Evolutionary conservation across 2,329 filamentous ascomycete species (phyloP), one percentile per base, ranked within the genome.

Genomic region (Arthrobotrys megalospora): DNA sequence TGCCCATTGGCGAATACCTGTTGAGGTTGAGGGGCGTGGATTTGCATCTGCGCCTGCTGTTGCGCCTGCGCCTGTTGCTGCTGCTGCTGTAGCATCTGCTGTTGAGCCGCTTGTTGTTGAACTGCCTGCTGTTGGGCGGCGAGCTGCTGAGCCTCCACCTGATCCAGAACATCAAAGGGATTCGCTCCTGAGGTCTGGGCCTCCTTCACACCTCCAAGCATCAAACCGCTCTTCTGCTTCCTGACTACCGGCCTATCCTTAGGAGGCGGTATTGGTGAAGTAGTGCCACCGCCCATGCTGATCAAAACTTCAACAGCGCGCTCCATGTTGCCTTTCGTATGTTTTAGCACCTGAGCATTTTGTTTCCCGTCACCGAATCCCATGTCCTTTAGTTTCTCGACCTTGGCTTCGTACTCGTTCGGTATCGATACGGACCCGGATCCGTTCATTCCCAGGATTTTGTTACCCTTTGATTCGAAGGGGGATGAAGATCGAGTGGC

Each of bases 361-460:
- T 92, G 90, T 81, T 91, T 92, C 48, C 91, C 90, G 83, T 99
- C 94, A 3, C 86, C 87, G 82, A 99, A 99, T 0, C 96, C 96
- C 94, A 98, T 97, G 71, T 97, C 94, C 69, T 90, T 89, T 72
- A 99, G 85, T 65, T 90, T 90, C 2, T 87, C 87, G 83, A 98
- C 85, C 84, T 98, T 98, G 62, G 88, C 87, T 64, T 80, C 80
- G 53, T 81, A 82, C 41, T 81, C 78, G 6, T 69, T 67, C 1
- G 73, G 64, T 41, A 80, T 80, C n/a, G 80, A 78, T 6, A 80
- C 68, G 21, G 73, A 82, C n/a, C 79, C 80, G 6, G 70, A 68
- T 24, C 66, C 65, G 14, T 76, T 79, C 36, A 81, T 70, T 7
- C 81, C 81, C 4, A 82, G 62, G 8, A 82, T 76, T 50, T 81